Evolutionary conservation across 768 basidiomycete genomes (phyloP).

Genomic region (Hysterangium stoloniferum): DNA sequence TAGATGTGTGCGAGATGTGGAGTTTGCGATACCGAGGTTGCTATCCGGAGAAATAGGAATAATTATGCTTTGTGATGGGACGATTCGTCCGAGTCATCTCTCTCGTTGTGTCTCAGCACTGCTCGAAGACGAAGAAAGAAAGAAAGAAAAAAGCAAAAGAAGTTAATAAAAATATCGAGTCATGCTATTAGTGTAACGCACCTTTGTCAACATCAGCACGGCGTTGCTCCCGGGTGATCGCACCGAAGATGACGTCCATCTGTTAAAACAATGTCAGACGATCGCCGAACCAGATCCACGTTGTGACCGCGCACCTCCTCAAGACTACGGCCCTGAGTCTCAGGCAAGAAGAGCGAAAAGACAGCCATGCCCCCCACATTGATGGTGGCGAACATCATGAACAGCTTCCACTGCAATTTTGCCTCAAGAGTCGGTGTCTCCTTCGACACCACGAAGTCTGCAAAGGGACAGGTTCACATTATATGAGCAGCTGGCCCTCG

Average conservation of each 20-base stretch:
- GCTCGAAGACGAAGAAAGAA: too few relatives aligned
- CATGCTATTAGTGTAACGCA: too few relatives aligned
- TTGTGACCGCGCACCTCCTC: slow-evolving; percentile 41
- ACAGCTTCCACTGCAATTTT: slow-evolving; percentile 62
- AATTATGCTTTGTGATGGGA: neutral
- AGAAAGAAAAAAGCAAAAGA: too few relatives aligned
- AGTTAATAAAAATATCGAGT: too few relatives aligned
- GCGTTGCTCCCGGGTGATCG: slow-evolving; percentile 48
- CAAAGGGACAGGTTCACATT: too few relatives aligned
- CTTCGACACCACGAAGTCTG: slow-evolving; percentile 68
- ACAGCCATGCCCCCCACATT: slow-evolving; percentile 63
- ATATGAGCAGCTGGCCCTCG: neutral
- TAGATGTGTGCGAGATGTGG: too few relatives aligned
- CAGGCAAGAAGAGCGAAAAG: slow-evolving; percentile 64
- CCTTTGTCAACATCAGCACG: slow-evolving; percentile 39
- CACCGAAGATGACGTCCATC: slow-evolving; percentile 52
- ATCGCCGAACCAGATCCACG: slow-evolving; percentile 16
- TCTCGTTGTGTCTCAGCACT: too few relatives aligned
- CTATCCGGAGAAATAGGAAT: too few relatives aligned
- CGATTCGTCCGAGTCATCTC: neutral
- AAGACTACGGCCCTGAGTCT: slow-evolving; percentile 51
- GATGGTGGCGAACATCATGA: slow-evolving; percentile 69
- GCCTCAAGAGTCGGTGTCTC: slow-evolving; percentile 58
- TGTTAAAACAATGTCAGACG: slow-evolving; percentile 27
- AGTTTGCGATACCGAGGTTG: too few relatives aligned